Conservation (phyloP, 495 filamentous ascomycete genomes). For the Eremomyces bilateralis region DNA sequence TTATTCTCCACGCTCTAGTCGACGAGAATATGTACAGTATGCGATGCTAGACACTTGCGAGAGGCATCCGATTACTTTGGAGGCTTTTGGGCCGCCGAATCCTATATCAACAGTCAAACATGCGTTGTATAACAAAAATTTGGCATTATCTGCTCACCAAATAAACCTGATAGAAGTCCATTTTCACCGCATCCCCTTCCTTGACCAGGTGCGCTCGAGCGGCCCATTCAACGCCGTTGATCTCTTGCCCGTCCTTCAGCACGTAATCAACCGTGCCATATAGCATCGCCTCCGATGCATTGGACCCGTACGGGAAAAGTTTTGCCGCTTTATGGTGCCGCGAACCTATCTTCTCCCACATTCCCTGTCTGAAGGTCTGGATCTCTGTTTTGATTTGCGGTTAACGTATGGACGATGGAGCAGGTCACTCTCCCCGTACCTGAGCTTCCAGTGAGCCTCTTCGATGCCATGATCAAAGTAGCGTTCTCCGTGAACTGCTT, state of each 20-base stretch:
- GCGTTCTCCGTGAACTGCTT: slow-evolving; percentile 32
- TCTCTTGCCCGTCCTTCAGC: slow-evolving; percentile 28
- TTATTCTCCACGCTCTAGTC: too few relatives aligned
- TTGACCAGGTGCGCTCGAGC: slow-evolving; percentile 30
- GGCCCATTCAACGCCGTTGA: slow-evolving; percentile 30
- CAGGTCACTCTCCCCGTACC: neutral
- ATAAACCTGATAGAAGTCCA: slow-evolving; percentile 47
- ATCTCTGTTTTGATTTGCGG: slow-evolving; percentile 27
- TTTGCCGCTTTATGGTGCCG: slow-evolving; percentile 27
- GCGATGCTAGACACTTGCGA: too few relatives aligned
- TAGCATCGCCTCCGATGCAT: slow-evolving; percentile 35
- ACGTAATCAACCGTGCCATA: slow-evolving; percentile 34
- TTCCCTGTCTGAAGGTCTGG: slow-evolving; percentile 26
- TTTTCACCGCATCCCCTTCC: slow-evolving; percentile 26
- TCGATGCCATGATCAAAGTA: slow-evolving; percentile 30
- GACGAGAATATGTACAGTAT: too few relatives aligned
- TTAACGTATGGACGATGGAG: neutral
- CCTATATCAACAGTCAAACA: too few relatives aligned
- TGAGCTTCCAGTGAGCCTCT: neutral
- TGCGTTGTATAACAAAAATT: too few relatives aligned
- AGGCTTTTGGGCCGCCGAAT: too few relatives aligned
- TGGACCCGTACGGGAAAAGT: slow-evolving; percentile 29
- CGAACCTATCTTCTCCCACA: slow-evolving; percentile 34
- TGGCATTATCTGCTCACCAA: too few relatives aligned
- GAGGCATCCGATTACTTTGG: too few relatives aligned